Conservation (phyloP, 306 rosid genomes). For the Cyclanthera cordifolia region DNA sequence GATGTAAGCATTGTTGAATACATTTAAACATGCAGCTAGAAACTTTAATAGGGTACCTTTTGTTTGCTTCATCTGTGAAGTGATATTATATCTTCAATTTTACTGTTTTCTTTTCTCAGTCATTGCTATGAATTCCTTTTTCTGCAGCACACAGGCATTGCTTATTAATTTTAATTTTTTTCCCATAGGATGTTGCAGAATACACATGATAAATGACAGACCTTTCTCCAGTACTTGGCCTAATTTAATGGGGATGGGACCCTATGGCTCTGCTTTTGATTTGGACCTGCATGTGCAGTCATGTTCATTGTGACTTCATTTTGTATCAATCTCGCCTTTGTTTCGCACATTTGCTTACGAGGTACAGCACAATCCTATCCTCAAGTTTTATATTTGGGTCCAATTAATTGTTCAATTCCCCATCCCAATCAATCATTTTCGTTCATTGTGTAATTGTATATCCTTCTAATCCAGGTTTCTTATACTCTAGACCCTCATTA, state of each 20-base stretch:
- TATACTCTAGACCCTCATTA: not conserved
- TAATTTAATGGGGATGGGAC: slow-evolving; percentile 4
- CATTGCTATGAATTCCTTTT: not conserved
- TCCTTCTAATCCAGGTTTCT: slow-evolving; percentile 2
- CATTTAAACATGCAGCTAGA: no score
- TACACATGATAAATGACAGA: slow-evolving; percentile 10
- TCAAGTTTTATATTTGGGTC: slow-evolving; percentile 9
- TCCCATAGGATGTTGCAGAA: not conserved
- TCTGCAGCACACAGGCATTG: not conserved
- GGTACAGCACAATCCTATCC: slow-evolving; percentile 13
- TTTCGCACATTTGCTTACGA: slow-evolving; percentile 10
- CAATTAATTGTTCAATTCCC: slow-evolving; percentile 3
- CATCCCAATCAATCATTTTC: slow-evolving; percentile 6
- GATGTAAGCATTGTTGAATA: no score
- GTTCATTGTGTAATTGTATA: not conserved
- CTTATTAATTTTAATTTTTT: not conserved
- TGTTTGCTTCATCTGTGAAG: no score
- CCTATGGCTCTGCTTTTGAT: slow-evolving; percentile 10
- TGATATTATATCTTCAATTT: not conserved
- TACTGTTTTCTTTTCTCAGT: not conserved
- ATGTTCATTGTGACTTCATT: slow-evolving; percentile 9
- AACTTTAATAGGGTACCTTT: no score
- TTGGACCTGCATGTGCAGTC: slow-evolving; percentile 15
- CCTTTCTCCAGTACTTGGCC: not conserved
- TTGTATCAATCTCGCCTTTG: not conserved